Percentiles rank a stretch among this genome's conserved stretches.
These are phyloP conservation scores for Fonsecaea pedrosoi DNA, from an alignment of 2,329 filamentous ascomycete genomes.

Conservation along the genomic window DNA sequence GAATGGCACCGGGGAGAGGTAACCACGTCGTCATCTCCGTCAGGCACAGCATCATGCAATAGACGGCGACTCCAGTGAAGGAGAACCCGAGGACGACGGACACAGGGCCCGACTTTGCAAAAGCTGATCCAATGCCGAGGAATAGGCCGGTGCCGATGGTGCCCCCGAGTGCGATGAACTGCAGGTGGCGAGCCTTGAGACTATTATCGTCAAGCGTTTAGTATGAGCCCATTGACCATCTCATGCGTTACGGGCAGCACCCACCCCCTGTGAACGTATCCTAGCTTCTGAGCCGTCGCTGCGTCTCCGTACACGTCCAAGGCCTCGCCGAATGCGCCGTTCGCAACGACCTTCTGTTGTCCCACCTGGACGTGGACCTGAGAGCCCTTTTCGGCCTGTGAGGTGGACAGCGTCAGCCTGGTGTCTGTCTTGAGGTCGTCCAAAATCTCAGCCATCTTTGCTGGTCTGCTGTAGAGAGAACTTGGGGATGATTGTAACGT, in stretches of 20 bases:
- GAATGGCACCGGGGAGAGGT: conserved; percentile 58
- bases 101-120: conserved; percentile 45
- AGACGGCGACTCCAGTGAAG: conserved; percentile 37
- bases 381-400: neutral
- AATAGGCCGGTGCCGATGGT: conserved; percentile 46
- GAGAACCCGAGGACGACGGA: conserved; percentile 46
- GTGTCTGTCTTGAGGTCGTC: too few species aligned
- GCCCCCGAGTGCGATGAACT: conserved; percentile 55
- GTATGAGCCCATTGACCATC: too few species aligned
- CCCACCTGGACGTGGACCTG: neutral
- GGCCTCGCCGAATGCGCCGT: neutral
- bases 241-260: too few species aligned
- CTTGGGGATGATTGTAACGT: too few species aligned
- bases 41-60: conserved; percentile 43
- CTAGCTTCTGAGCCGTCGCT: neutral
- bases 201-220: conserved; percentile 30
- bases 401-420: too few species aligned
- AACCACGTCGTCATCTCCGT: conserved; percentile 59
- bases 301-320: neutral
- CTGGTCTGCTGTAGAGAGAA: too few species aligned
- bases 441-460: too few species aligned
- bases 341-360: neutral
- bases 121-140: conserved; percentile 45
- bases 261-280: neutral
- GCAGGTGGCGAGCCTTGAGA: conserved; percentile 47